Conservation (phyloP, 2,329 filamentous ascomycete genomes). For the Cytospora piceae region DNA sequence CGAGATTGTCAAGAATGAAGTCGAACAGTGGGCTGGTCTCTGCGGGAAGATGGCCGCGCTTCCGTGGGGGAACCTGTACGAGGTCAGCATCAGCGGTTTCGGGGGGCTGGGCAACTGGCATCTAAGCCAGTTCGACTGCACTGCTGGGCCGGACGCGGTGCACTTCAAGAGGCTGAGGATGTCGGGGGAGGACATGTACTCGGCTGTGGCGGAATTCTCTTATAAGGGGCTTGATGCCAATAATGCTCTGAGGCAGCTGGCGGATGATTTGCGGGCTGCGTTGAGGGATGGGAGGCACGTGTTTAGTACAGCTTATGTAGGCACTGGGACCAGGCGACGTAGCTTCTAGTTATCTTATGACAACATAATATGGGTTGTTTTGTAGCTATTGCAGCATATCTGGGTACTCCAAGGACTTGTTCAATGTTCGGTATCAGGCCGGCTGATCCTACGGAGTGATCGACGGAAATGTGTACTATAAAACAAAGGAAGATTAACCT, state of each 20-base stretch:
- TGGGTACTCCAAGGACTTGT: no score
- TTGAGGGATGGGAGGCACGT: slow-evolving; percentile 18
- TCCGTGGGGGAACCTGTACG: slow-evolving; percentile 7
- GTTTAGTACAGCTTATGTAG: not conserved
- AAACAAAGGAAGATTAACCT: no score
- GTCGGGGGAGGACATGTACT: not conserved
- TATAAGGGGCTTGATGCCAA: slow-evolving; percentile 1
- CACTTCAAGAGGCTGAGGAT: slow-evolving; percentile 15
- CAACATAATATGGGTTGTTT: no score
- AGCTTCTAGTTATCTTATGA: slow-evolving; percentile 3
- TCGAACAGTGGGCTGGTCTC: not conserved
- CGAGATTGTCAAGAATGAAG: not conserved
- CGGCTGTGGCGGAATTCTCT: slow-evolving; percentile 5
- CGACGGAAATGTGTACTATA: no score
- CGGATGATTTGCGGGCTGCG: slow-evolving; percentile 8
- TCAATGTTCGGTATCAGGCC: no score
- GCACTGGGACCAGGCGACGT: not conserved
- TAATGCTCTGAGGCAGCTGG: slow-evolving; percentile 1
- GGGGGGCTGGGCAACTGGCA: slow-evolving; percentile 14
- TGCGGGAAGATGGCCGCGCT: slow-evolving; percentile 2
- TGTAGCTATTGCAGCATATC: no score
- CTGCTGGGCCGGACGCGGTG: not conserved
- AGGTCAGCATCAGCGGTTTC: slow-evolving; percentile 14
- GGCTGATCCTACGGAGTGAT: no score
- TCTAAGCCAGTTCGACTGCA: not conserved